Percentiles rank a stretch among this genome's conserved stretches.
phyloP scores from a whole-genome alignment of 2,329 filamentous ascomycete species.

The Ilyonectria sp. region DNA sequence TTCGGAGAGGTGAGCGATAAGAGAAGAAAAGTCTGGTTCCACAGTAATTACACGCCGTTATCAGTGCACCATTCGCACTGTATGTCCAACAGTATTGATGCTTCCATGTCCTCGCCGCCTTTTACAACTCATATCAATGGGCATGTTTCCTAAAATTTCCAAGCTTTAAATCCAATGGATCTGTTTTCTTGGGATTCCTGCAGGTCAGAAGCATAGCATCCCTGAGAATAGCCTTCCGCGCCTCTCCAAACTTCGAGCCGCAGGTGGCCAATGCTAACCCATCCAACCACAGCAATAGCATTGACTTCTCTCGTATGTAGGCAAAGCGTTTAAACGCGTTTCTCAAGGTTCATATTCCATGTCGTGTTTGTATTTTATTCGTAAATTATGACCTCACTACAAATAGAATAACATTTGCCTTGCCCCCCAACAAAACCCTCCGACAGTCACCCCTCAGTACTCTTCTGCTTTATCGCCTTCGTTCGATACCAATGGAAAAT shows the following conservation, averaged over 20 bases:
- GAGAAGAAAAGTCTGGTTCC: constrained; percentile 43
- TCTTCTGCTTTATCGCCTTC: not conserved
- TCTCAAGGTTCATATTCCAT: not conserved
- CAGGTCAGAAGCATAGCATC: not conserved
- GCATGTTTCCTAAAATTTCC: not conserved
- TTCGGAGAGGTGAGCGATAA: constrained; percentile 23
- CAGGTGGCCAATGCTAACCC: too few relatives aligned
- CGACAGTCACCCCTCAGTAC: not conserved
- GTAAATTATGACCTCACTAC: not conserved
- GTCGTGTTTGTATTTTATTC: not conserved
- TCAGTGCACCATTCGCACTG: constrained; percentile 14
- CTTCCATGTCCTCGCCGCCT: not conserved
- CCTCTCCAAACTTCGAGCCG: not conserved
- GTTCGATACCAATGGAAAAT: not conserved
- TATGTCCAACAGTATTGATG: not conserved
- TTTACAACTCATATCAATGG: too few relatives aligned
- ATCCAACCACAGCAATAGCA: not conserved
- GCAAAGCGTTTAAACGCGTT: not conserved
- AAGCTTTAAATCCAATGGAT: not conserved
- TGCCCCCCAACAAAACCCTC: not conserved
- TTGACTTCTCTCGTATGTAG: not conserved
- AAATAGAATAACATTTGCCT: not conserved
- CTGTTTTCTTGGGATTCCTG: not conserved
- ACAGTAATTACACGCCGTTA: constrained; percentile 28
- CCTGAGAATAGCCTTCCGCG: not conserved